These are phyloP conservation scores for Rosa chinensis DNA, from an alignment of 306 rosid species.

Conservation along the genomic window DNA sequence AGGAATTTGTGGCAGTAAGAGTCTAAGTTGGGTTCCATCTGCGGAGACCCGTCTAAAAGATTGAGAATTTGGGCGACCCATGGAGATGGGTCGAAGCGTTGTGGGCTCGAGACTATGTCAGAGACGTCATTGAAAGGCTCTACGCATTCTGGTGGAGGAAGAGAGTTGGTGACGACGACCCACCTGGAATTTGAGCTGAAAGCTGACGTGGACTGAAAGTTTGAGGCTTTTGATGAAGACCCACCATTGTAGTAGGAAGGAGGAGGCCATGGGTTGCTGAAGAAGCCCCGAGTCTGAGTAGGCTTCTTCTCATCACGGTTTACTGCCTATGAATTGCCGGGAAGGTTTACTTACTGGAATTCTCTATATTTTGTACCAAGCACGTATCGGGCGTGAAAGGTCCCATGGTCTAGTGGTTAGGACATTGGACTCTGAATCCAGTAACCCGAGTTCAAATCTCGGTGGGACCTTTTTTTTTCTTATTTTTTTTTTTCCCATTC, in stretches of 20 bases:
- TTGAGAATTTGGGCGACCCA: conserved; percentile 69
- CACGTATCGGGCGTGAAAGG: neutral
- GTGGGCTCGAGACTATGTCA: conserved; percentile 53
- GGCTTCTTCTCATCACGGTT: conserved; percentile 40
- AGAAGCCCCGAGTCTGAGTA: conserved; percentile 23
- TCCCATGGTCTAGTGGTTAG: conserved; percentile 48
- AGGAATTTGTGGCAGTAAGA: conserved; percentile 55
- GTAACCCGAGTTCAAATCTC: conserved; percentile 51
- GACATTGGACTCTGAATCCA: conserved; percentile 56
- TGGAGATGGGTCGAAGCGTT: conserved; percentile 52
- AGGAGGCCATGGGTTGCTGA: conserved; percentile 11
- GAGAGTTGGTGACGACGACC: conserved; percentile 37
- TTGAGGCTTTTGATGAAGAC: conserved; percentile 26
- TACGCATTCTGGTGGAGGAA: conserved; percentile 77
- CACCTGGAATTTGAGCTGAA: conserved; percentile 33
- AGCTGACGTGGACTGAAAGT: conserved; percentile 2
- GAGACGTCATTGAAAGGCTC: conserved; percentile 76
- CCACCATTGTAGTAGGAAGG: conserved; percentile 26
- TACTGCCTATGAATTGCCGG: neutral
- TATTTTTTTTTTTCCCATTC: no score
- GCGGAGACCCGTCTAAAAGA: conserved; percentile 52
- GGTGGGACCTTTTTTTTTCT: conserved; percentile 28
- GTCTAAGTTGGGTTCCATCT: conserved; percentile 70
- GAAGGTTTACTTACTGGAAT: no score
- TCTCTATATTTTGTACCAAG: no score